Conservation (phyloP, 352 stramenopile genomes). For the Globisporangium cederbergense region DNA sequence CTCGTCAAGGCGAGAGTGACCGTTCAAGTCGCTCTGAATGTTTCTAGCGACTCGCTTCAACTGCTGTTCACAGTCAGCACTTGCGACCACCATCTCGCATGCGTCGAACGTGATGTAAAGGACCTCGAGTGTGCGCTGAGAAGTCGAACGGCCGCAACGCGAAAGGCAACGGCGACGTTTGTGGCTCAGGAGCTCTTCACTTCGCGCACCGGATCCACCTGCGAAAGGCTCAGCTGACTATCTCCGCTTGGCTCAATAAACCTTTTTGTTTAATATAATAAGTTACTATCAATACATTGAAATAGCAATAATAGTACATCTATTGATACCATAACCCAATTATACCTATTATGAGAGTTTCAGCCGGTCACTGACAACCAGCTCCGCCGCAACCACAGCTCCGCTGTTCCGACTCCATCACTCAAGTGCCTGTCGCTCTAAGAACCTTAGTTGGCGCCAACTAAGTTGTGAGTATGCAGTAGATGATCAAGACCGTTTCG, state of each 20-base stretch:
- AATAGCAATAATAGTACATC: neutral
- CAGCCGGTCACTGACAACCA: constrained; percentile 4
- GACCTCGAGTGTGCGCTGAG: neutral
- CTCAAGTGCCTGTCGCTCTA: neutral
- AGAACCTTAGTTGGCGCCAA: neutral
- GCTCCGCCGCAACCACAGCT: neutral
- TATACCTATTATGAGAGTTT: neutral
- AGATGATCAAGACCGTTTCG: neutral
- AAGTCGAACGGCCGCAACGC: neutral
- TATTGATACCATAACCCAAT: neutral
- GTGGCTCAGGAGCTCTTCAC: neutral
- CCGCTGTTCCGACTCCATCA: neutral
- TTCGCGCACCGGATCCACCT: neutral
- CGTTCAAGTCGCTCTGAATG: neutral
- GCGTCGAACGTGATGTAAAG: neutral
- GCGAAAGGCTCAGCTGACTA: neutral
- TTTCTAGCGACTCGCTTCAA: neutral
- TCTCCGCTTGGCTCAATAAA: neutral
- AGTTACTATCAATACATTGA: neutral
- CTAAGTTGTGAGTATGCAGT: neutral
- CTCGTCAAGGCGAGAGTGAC: too few species aligned
- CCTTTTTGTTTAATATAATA: neutral
- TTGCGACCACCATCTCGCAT: neutral
- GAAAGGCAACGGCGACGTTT: neutral
- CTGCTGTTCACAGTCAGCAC: neutral